phyloP scores from a whole-genome alignment of 352 stramenopile genomes.

The Stramenopiles sp. region DNA sequence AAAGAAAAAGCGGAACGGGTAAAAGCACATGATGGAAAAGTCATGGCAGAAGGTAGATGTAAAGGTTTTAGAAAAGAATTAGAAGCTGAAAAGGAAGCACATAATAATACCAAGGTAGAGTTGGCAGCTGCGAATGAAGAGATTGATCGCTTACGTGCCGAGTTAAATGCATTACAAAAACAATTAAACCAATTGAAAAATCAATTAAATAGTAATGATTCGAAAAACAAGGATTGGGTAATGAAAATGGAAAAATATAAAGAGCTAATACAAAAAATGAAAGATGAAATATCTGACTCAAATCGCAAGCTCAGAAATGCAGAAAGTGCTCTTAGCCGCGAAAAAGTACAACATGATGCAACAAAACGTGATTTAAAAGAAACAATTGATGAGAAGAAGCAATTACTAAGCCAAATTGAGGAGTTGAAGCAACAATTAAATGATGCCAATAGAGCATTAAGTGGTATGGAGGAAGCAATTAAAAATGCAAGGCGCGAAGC shows the following conservation, averaged over 20 bases:
- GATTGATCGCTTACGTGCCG: background rate
- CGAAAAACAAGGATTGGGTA: background rate
- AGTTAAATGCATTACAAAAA: background rate
- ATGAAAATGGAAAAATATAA: background rate
- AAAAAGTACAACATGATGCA: background rate
- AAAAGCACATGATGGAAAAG: background rate
- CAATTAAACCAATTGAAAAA: background rate
- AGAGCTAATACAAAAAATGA: background rate
- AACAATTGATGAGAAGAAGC: background rate
- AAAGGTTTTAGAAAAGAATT: background rate
- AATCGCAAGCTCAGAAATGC: background rate
- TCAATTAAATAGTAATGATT: background rate
- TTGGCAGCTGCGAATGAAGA: background rate
- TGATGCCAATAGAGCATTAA: background rate
- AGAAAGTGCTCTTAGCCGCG: background rate
- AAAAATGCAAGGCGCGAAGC: background rate
- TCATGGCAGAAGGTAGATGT: background rate
- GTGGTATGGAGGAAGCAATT: background rate
- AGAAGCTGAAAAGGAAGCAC: background rate
- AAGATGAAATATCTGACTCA: background rate
- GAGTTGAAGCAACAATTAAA: background rate
- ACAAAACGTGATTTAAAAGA: background rate
- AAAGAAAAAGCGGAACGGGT: background rate
- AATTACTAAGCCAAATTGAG: background rate
- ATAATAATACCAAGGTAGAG: background rate